Percentiles rank a stretch among this genome's conserved stretches.
Conservation (phyloP, 1,284 basidiomycete genomes). For the Malassezia slooffiae region DNA sequence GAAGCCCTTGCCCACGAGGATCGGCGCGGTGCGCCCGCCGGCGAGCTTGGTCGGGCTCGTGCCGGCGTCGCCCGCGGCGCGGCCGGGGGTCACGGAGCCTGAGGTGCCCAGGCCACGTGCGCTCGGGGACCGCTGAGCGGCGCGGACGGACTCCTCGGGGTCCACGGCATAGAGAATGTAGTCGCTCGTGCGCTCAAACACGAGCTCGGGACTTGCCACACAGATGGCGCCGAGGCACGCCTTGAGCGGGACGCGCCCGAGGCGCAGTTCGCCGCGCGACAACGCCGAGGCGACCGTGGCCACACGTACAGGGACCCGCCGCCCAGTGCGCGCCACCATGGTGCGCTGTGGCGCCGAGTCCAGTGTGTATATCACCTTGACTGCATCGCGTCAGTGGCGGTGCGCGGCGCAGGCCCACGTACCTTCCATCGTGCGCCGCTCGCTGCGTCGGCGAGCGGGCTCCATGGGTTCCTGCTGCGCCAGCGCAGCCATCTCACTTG, state of each 20-base stretch:
- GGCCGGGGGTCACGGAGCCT: too few species aligned
- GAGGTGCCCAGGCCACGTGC: background rate
- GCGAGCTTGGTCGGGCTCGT: conserved; percentile 17
- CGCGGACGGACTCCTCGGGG: conserved; percentile 35
- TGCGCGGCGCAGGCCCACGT: background rate
- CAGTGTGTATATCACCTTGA: conserved; percentile 44
- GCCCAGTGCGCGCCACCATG: conserved; percentile 33
- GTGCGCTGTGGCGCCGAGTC: conserved; percentile 35
- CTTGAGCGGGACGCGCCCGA: conserved; percentile 39
- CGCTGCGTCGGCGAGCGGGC: conserved; percentile 5
- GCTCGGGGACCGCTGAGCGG: conserved; percentile 19
- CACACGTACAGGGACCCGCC: conserved; percentile 25
- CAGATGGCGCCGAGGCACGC: conserved; percentile 41
- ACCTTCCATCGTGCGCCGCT: conserved; percentile 14
- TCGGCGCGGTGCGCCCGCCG: conserved; percentile 14
- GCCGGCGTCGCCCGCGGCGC: background rate
- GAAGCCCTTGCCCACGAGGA: conserved; percentile 42
- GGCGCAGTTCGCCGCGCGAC: conserved; percentile 12
- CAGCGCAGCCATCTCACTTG: too few species aligned
- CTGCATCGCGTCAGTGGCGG: too few species aligned
- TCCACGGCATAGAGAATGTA: conserved; percentile 46
- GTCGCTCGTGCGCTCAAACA: conserved; percentile 33
- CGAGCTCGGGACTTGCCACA: conserved; percentile 33
- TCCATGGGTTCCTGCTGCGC: too few species aligned
- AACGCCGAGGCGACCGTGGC: background rate